A percentile compares a stretch with the other conserved stretches of the same genome.
Evolutionary conservation across 2,329 filamentous ascomycete genomes (phyloP).

Genomic region (Phoma sp.): DNA sequence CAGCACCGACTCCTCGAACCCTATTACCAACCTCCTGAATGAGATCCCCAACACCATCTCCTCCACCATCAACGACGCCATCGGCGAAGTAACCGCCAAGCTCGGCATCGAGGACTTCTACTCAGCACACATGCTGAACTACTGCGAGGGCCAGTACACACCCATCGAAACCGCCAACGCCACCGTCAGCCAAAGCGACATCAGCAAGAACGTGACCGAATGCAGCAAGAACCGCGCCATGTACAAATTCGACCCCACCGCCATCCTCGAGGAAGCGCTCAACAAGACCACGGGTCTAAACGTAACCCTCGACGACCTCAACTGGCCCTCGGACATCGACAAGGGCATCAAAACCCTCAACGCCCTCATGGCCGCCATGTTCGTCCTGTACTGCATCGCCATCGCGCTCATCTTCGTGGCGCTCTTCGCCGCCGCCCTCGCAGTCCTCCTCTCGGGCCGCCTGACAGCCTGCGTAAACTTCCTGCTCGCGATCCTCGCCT

Average conservation of each 20-base stretch:
- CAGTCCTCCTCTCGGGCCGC: conserved; percentile 54
- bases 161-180: conserved; percentile 52
- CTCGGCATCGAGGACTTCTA: conserved; percentile 68
- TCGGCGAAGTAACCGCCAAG: conserved; percentile 55
- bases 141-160: conserved; percentile 61
- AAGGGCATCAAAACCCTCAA: conserved; percentile 60
- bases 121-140: conserved; percentile 65
- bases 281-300: conserved; percentile 48
- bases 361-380: conserved; percentile 59
- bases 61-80: conserved; percentile 41
- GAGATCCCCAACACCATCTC: conserved; percentile 44
- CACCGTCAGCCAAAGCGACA: conserved; percentile 49
- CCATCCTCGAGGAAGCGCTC: conserved; percentile 58
- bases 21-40: conserved; percentile 42
- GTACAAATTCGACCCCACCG: conserved; percentile 64
- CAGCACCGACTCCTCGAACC: conserved; percentile 28
- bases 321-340: conserved; percentile 64
- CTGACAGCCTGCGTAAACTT: conserved; percentile 59
- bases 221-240: conserved; percentile 62
- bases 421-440: conserved; percentile 55
- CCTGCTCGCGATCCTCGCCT: conserved; percentile 57
- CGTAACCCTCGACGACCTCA: conserved; percentile 59
- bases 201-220: conserved; percentile 58
- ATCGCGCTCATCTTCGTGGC: conserved; percentile 60
- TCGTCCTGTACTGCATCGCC: conserved; percentile 66